Evolutionary conservation across 306 rosid species (phyloP), one percentile per base, ranked within the genome.

Genomic region (Cicer chorassanicum): DNA sequence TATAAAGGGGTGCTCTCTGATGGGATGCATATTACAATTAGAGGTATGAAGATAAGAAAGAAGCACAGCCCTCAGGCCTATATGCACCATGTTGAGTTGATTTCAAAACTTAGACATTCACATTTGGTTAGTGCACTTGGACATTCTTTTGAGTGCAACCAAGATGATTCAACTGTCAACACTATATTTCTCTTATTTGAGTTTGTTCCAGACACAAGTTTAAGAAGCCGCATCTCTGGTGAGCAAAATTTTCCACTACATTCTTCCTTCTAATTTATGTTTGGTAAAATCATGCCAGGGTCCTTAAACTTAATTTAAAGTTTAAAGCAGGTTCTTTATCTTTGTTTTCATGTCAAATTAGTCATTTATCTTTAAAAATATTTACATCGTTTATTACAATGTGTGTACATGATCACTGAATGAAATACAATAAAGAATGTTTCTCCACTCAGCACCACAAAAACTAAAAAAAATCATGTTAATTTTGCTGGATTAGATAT

Each of bases 51-150:
- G 82, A 83, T 86, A 86, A 87, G 81, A 61, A 94, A 85, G 87
- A 90, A 80, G 71, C 88, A 85, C 29, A 79, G 82, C 71, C 82
- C 89, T 13, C 97, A 90, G 62, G 76, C 77, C 45, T 91, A 88
- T 66, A 88, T 82, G 57, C 96, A 86, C 70, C 89, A 81, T 44
- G 82, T 92, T 81, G 99, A 94, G 83, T 67, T 86, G 87, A 85
- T 94, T 70, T 92, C 97, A 4, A 94, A 88, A 77, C 89, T 94
- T 36, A 87, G 97, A 77, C 96, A 94, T 70, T 77, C 78, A 13
- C 93, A 94, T 79, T 84, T 94, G 85, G 90, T 86, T 78, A 87
- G 95, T 65, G 83, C 92, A 41, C 97, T 94, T 76, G 99, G 99
- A n/a, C 99, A 94, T 85, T 92, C 95, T 80, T 85, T 86, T 67